Evolutionary conservation across 2,329 filamentous ascomycete genomes (phyloP).

Genomic region (Colletotrichum tropicale): DNA sequence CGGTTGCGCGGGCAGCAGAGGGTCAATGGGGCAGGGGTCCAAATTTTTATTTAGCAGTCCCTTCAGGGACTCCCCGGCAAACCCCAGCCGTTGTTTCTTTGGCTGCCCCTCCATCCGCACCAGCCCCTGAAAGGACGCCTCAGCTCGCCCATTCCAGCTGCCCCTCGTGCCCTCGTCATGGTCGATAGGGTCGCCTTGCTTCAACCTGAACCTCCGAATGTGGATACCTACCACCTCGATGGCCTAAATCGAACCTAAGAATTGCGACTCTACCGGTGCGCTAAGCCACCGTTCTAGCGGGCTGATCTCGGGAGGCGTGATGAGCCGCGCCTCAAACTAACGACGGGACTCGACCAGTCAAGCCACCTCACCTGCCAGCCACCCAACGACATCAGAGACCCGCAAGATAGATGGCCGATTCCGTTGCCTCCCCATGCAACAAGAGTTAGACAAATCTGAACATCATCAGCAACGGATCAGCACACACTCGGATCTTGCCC

Average conservation of each 20-base stretch:
- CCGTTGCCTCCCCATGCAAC: background rate
- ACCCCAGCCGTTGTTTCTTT: background rate
- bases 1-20: conserved; percentile 20
- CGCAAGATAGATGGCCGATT: background rate
- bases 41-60: conserved; percentile 8
- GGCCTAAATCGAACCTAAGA: background rate
- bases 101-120: background rate
- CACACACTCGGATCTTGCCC: background rate
- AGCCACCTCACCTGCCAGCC: background rate
- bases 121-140: background rate
- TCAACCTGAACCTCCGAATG: background rate
- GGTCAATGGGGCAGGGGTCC: conserved; percentile 15
- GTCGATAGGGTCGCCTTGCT: background rate
- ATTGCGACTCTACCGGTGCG: background rate
- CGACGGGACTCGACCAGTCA: background rate
- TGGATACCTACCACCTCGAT: background rate
- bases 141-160: background rate
- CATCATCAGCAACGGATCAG: background rate
- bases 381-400: background rate
- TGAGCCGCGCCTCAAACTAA: background rate
- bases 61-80: conserved; percentile 13
- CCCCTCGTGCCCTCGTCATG: background rate
- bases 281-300: conserved; percentile 5
- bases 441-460: background rate
- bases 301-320: conserved; percentile 3